Evolutionary conservation across 2,329 filamentous ascomycete genomes (phyloP).

Genomic region (Pseudogymnoascus sp.): DNA sequence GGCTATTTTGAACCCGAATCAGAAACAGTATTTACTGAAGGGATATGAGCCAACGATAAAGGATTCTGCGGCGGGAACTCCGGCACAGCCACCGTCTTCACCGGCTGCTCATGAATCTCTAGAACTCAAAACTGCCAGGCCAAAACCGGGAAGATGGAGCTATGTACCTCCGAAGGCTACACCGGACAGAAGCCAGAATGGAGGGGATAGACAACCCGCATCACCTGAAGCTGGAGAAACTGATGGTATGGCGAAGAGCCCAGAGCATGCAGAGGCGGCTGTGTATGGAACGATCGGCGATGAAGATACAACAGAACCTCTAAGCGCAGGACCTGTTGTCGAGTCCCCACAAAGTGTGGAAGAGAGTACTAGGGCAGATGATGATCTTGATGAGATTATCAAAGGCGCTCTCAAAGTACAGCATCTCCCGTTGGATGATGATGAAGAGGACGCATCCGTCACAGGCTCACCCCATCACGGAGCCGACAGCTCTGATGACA

Average conservation of each 20-base stretch:
- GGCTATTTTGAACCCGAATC: constrained; percentile 50
- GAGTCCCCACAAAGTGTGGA: background rate
- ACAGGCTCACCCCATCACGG: constrained; percentile 16
- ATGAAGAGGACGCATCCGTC: constrained; percentile 37
- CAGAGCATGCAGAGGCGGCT: background rate
- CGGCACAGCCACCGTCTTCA: constrained; percentile 6
- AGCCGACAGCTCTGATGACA: constrained; percentile 1
- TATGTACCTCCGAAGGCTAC: constrained; percentile 35
- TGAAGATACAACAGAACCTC: background rate
- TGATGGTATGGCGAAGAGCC: background rate
- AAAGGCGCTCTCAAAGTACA: constrained; percentile 53
- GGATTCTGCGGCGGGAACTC: constrained; percentile 5
- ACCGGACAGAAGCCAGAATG: constrained; percentile 27
- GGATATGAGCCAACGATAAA: constrained; percentile 11
- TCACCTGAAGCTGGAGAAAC: background rate
- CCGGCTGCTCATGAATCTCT: constrained; percentile 32
- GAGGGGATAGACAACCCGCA: background rate
- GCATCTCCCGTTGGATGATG: constrained; percentile 49
- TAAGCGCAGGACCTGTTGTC: background rate
- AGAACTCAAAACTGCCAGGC: constrained; percentile 42
- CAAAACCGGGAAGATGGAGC: constrained; percentile 33
- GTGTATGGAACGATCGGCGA: background rate
- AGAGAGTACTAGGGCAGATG: constrained; percentile 24
- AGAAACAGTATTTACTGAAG: constrained; percentile 51
- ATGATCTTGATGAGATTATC: constrained; percentile 61